Percentiles rank a stretch among this genome's conserved stretches.
These are phyloP conservation scores for Mortierella sp. DNA, from an alignment of 371 early-diverging fungal species.

Conservation along the genomic window DNA sequence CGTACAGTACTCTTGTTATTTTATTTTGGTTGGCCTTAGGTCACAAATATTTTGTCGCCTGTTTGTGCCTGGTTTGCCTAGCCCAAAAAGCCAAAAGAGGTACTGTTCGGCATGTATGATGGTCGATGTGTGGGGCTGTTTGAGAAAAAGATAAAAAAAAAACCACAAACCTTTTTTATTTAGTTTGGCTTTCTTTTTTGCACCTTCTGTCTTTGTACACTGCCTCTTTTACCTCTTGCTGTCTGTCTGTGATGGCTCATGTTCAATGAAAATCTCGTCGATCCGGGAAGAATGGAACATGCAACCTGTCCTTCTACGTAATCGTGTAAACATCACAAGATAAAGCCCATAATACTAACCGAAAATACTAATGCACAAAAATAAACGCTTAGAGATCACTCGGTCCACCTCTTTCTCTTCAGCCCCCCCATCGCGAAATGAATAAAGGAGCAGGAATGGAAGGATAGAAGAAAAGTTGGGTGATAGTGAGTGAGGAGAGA, in stretches of 20 bases:
- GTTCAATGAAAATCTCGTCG: slow-evolving; percentile 7
- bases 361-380: too few relatives aligned
- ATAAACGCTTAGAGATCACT: too few relatives aligned
- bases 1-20: too few relatives aligned
- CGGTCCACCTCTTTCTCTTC: too few relatives aligned
- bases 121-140: neutral
- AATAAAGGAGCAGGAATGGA: too few relatives aligned
- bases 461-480: too few relatives aligned
- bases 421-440: too few relatives aligned
- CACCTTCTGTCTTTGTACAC: neutral
- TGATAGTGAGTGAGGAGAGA: neutral
- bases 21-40: neutral
- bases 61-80: too few relatives aligned
- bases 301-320: neutral
- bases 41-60: too few relatives aligned
- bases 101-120: neutral
- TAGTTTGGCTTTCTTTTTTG: neutral
- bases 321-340: too few relatives aligned
- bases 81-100: too few relatives aligned
- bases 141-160: neutral
- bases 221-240: neutral
- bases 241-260: neutral
- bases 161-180: neutral
- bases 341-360: neutral
- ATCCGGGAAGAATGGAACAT: slow-evolving; percentile 2